Evolutionary conservation across 306 rosid genomes (phyloP), one percentile per base, ranked within the genome.

Genomic region (Myrica gale): DNA sequence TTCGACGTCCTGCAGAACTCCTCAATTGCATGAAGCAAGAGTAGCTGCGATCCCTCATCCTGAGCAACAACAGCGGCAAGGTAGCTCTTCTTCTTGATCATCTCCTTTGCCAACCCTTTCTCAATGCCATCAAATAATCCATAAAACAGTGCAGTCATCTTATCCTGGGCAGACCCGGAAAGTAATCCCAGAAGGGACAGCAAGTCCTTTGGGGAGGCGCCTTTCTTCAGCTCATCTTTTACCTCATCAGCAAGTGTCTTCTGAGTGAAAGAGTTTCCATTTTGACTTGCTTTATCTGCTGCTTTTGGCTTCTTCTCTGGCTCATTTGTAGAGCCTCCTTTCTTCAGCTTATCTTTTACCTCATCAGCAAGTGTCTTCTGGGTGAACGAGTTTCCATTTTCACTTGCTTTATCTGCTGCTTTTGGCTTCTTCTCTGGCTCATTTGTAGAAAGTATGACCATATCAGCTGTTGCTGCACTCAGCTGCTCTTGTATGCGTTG

Each of bases 401-500:
- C 81, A 68, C 44, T 84, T 12, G 26, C 71, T 71, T 73, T 82
- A 0, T 65, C 48, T 17, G 80, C 58, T 19, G 73, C 48, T 50
- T 78, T 75, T 46, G 77, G 53, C 72, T 84, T 51, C 82, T 80
- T 82, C 83, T 85, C 86, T 7, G 82, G 73, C 74, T 89, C 90
- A 17, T 65, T 68, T 8, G 90, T 84, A 20, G 93, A 77, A 39
- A 89, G 90, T 87, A 89, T 79, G 16, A 89, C 93, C 93, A 89
- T 87, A 54, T 87, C 93, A 54, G 90, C 93, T 6, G 93, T 87
- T 66, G 32, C 93, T 21, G 89, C 85, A 83, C 82, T 89, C 39
- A 89, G 68, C 54, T 89, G 93, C 72, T 89, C 93, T 44, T 85
- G 89, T 56, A 85, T 86, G 1, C 93, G 81, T 67, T 72, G 85